Conservation (phyloP, 2,329 filamentous ascomycete genomes). For the Plenodomus lindquistii region DNA sequence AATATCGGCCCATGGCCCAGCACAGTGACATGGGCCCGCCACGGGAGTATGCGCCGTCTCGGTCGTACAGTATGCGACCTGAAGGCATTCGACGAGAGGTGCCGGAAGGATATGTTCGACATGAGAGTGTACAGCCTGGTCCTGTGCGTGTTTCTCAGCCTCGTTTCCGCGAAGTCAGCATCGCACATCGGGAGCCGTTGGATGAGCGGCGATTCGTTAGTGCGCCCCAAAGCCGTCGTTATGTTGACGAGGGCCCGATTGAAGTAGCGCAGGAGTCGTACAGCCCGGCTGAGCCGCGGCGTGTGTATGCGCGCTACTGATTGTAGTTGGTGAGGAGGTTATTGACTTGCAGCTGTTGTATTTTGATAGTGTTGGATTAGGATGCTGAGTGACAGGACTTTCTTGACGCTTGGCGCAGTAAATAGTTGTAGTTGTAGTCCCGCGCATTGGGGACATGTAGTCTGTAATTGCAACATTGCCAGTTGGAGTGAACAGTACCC, state of each 20-base stretch:
- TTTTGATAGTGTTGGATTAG: neutral
- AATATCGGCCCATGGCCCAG: conserved; percentile 36
- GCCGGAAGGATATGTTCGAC: conserved; percentile 39
- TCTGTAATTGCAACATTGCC: no score
- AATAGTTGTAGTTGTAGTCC: no score
- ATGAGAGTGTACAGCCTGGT: conserved; percentile 49
- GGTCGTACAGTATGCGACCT: conserved; percentile 47
- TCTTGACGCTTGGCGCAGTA: no score
- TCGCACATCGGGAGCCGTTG: conserved; percentile 42
- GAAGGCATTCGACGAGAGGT: conserved; percentile 42
- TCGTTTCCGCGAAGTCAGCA: conserved; percentile 47
- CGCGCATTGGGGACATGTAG: no score
- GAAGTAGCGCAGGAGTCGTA: conserved; percentile 36
- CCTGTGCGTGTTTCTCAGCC: conserved; percentile 35
- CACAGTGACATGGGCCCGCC: conserved; percentile 46
- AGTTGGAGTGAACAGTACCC: no score
- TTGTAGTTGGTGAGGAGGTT: neutral
- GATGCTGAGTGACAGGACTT: no score
- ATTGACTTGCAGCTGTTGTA: neutral
- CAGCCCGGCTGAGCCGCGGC: conserved; percentile 29
- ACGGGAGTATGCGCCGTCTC: conserved; percentile 34
- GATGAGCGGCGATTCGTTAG: conserved; percentile 40
- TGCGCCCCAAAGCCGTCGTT: conserved; percentile 40
- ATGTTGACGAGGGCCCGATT: conserved; percentile 46
- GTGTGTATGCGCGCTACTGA: conserved; percentile 43